Percentiles rank a stretch among this genome's conserved stretches.
phyloP scores from a whole-genome alignment of 2,329 filamentous ascomycete genomes.

The Sporothrix dimorphospora region DNA sequence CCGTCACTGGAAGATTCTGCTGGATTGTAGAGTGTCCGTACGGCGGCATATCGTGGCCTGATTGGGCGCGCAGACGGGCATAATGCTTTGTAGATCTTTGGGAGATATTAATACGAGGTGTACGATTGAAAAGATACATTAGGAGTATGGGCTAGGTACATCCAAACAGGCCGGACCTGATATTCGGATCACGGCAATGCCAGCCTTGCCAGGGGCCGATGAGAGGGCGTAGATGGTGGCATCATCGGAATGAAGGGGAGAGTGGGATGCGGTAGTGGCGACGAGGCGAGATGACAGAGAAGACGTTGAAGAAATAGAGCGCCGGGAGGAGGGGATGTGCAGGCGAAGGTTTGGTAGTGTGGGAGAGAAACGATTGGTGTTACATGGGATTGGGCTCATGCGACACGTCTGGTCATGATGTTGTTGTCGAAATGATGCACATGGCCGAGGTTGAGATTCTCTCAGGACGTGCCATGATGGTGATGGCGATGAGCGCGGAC shows the following conservation, averaged over 20 bases:
- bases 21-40: conserved; percentile 73
- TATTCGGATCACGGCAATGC: conserved; percentile 86
- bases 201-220: conserved; percentile 80
- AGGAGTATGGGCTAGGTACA: conserved; percentile 47
- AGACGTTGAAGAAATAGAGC: not conserved
- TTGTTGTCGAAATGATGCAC: not conserved
- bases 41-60: conserved; percentile 62
- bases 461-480: not conserved
- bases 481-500: not conserved
- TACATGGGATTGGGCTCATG: not conserved
- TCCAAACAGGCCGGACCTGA: conserved; percentile 77
- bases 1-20: conserved; percentile 23
- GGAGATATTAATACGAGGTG: not conserved
- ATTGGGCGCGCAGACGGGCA: conserved; percentile 53
- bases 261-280: not conserved
- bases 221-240: conserved; percentile 92
- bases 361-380: no score
- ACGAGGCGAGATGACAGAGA: not conserved
- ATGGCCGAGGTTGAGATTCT: not conserved
- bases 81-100: conserved; percentile 54
- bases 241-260: conserved; percentile 35
- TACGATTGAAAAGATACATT: not conserved
- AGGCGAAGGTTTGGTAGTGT: not conserved
- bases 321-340: not conserved
- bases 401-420: not conserved